These are phyloP conservation scores for Coemansia asiatica DNA, from an alignment of 192 early-diverging fungal species.

Conservation along the genomic window DNA sequence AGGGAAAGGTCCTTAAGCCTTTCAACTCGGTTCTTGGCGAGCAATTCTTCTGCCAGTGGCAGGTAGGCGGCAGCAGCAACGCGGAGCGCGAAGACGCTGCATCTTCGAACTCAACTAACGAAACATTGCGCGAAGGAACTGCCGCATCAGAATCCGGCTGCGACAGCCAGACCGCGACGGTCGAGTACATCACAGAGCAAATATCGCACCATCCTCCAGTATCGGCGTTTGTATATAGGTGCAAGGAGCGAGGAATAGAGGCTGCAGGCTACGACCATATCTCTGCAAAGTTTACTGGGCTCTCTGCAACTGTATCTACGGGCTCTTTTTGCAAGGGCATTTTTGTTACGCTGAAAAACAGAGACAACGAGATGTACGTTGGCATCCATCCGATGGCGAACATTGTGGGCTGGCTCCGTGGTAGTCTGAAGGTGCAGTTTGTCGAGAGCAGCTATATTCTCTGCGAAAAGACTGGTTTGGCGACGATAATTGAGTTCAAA, in stretches of 20 bases:
- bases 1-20: conserved; percentile 58
- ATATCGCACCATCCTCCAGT: conserved; percentile 63
- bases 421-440: conserved; percentile 62
- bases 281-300: conserved; percentile 70
- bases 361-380: conserved; percentile 66
- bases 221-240: conserved; percentile 64
- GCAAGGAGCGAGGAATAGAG: conserved; percentile 62
- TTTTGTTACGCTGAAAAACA: conserved; percentile 60
- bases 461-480: conserved; percentile 64
- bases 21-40: conserved; percentile 63
- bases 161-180: conserved; percentile 23
- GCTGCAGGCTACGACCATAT: conserved; percentile 73
- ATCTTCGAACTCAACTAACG: conserved; percentile 41
- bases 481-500: conserved; percentile 68
- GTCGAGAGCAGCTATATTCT: conserved; percentile 61
- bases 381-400: conserved; percentile 65
- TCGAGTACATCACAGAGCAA: conserved; percentile 65
- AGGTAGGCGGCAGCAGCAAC: conserved; percentile 18
- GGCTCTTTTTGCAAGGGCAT: conserved; percentile 67
- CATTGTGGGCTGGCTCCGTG: conserved; percentile 70
- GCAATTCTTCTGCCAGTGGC: conserved; percentile 61
- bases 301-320: conserved; percentile 66
- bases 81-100: conserved; percentile 27
- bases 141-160: conserved; percentile 3
- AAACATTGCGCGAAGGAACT: conserved; percentile 2